Percentiles rank a stretch among this genome's conserved stretches.
Conservation (phyloP, 495 filamentous ascomycete species). For the Ramalina peruviana region DNA sequence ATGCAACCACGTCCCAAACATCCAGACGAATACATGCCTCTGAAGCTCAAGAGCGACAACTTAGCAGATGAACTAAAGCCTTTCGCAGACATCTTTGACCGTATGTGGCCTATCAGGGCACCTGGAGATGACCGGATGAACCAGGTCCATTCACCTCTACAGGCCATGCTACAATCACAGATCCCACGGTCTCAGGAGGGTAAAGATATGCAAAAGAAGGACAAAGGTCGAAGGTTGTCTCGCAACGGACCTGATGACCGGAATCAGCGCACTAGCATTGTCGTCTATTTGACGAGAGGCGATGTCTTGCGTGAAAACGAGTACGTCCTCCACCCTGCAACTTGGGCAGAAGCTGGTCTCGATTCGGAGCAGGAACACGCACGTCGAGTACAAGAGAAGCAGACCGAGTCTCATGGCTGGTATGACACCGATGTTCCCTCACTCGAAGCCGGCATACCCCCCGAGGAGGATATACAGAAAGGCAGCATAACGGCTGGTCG, state of each 20-base stretch:
- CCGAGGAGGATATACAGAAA: slow-evolving; percentile 54
- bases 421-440: slow-evolving; percentile 58
- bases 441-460: slow-evolving; percentile 50
- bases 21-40: slow-evolving; percentile 61
- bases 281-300: slow-evolving; percentile 52
- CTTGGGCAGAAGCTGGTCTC: slow-evolving; percentile 21
- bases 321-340: slow-evolving; percentile 66
- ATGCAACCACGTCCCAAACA: slow-evolving; percentile 15
- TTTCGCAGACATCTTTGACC: slow-evolving; percentile 69
- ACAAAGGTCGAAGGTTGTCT: slow-evolving; percentile 41
- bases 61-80: slow-evolving; percentile 51
- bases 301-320: slow-evolving; percentile 71
- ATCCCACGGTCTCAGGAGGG: slow-evolving; percentile 49
- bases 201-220: slow-evolving; percentile 32
- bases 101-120: slow-evolving; percentile 78
- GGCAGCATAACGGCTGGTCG: slow-evolving; percentile 76
- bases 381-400: slow-evolving; percentile 27
- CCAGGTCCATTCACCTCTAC: slow-evolving; percentile 71
- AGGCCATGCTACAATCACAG: slow-evolving; percentile 59
- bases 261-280: slow-evolving; percentile 62
- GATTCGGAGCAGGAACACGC: slow-evolving; percentile 9
- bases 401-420: slow-evolving; percentile 56
- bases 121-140: slow-evolving; percentile 70
- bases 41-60: slow-evolving; percentile 40
- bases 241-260: slow-evolving; percentile 45